phyloP scores from a whole-genome alignment of 305 asterid genomes.

The Solanum hybrid region DNA sequence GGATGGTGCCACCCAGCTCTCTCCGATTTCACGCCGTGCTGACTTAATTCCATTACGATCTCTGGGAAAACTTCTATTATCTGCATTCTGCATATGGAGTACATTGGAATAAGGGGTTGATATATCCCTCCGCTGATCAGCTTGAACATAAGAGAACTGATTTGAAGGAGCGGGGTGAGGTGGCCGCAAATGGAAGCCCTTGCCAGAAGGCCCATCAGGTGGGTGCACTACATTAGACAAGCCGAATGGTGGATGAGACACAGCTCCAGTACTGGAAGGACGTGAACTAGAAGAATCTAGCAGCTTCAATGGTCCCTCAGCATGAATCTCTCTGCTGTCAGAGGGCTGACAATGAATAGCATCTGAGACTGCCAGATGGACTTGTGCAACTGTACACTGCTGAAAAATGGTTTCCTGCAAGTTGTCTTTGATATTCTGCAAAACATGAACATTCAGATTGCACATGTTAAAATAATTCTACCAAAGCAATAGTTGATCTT shows the following conservation, averaged over 20 bases:
- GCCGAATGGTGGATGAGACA: constrained; percentile 31
- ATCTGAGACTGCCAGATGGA: constrained; percentile 11
- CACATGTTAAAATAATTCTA: not conserved
- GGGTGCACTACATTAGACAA: constrained; percentile 34
- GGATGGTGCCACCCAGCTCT: constrained; percentile 64
- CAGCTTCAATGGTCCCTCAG: constrained; percentile 32
- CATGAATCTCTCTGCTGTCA: constrained; percentile 16
- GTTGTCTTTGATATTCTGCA: constrained; percentile 24
- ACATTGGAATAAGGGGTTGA: constrained; percentile 53
- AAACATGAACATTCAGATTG: not conserved
- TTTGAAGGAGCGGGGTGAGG: constrained; percentile 85
- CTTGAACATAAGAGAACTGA: constrained; percentile 67
- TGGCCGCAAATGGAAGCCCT: constrained; percentile 66
- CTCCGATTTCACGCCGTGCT: constrained; percentile 49
- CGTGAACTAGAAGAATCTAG: constrained; percentile 25
- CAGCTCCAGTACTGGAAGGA: constrained; percentile 34
- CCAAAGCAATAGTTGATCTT: not conserved
- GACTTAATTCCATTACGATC: constrained; percentile 47
- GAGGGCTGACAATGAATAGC: constrained; percentile 15
- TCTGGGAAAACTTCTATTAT: constrained; percentile 46
- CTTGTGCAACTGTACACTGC: constrained; percentile 12
- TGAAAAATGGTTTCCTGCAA: constrained; percentile 15
- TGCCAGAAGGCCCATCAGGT: constrained; percentile 37
- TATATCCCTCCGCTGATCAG: constrained; percentile 52
- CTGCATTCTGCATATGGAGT: constrained; percentile 43